Conservation (phyloP, 2,329 filamentous ascomycete species). For the Colletotrichum eleusines region DNA sequence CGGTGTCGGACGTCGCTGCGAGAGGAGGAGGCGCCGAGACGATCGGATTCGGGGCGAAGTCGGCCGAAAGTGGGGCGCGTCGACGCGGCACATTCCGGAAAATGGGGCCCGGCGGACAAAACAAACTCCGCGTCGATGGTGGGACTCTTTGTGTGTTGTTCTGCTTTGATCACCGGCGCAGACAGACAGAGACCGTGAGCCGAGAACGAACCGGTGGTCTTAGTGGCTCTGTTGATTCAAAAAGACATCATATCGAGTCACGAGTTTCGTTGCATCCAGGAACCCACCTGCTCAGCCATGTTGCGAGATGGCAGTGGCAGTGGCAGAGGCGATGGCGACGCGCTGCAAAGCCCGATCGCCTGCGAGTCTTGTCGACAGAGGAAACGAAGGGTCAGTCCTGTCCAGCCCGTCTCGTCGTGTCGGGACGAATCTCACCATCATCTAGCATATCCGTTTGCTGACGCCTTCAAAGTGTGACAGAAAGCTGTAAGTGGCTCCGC, state of each 20-base stretch:
- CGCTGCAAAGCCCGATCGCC: constrained; percentile 48
- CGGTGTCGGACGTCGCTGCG: background rate
- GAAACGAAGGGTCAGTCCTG: constrained; percentile 49
- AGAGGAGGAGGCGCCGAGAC: background rate
- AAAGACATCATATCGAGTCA: too few species aligned
- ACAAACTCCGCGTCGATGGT: constrained; percentile 12
- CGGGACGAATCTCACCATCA: constrained; percentile 2
- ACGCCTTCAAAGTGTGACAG: constrained; percentile 32
- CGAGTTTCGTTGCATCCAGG: too few species aligned
- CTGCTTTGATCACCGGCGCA: constrained; percentile 6
- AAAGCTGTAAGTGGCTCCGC: constrained; percentile 30
- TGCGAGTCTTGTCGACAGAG: constrained; percentile 50
- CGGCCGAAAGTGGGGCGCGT: constrained; percentile 9
- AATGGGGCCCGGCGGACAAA: constrained; percentile 27
- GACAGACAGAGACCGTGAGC: constrained; percentile 25
- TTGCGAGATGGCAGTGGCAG: constrained; percentile 15
- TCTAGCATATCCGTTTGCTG: constrained; percentile 5
- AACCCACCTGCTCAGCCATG: background rate
- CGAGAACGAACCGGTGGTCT: constrained; percentile 1
- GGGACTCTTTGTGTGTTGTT: constrained; percentile 17
- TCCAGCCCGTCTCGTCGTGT: background rate
- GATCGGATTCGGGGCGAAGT: constrained; percentile 10
- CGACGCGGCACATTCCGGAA: constrained; percentile 23
- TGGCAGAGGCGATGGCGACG: constrained; percentile 12
- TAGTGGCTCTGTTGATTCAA: background rate